phyloP scores from a whole-genome alignment of 257 asterid species.

The Solanum pinnatisectum region DNA sequence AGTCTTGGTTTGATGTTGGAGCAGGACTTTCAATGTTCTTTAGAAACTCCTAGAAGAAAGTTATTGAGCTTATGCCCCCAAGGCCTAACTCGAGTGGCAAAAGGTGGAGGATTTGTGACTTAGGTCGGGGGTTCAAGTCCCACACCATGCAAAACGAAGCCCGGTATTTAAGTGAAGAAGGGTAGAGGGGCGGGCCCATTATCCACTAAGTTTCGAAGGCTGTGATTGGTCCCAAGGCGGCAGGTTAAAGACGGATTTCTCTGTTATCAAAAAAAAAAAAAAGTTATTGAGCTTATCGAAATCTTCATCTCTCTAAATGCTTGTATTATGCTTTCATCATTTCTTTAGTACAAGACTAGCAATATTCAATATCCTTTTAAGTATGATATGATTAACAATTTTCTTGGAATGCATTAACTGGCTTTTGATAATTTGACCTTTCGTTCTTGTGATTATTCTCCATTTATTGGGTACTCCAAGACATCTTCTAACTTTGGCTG shows the following conservation, averaged over 20 bases:
- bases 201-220: too few relatives aligned
- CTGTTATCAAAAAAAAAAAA: background rate
- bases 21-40: background rate
- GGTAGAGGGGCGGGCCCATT: too few relatives aligned
- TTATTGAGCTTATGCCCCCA: background rate
- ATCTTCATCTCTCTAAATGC: background rate
- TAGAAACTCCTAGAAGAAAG: background rate
- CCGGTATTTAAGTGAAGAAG: too few relatives aligned
- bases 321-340: background rate
- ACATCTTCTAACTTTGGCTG: background rate
- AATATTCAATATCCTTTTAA: background rate
- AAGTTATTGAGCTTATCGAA: background rate
- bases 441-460: background rate
- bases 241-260: too few relatives aligned
- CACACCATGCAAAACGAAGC: too few relatives aligned
- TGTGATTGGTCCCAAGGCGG: too few relatives aligned
- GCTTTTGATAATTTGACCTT: background rate
- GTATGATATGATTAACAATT: background rate
- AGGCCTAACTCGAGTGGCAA: too few relatives aligned
- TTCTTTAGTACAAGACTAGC: background rate
- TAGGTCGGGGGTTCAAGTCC: too few relatives aligned
- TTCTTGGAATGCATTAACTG: background rate
- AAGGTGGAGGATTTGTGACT: too few relatives aligned
- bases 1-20: background rate
- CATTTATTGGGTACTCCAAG: background rate